Evolutionary conservation across 2,329 filamentous ascomycete species (phyloP), one percentile per base, ranked within the genome.

Genomic region (Arthroderma sp.): DNA sequence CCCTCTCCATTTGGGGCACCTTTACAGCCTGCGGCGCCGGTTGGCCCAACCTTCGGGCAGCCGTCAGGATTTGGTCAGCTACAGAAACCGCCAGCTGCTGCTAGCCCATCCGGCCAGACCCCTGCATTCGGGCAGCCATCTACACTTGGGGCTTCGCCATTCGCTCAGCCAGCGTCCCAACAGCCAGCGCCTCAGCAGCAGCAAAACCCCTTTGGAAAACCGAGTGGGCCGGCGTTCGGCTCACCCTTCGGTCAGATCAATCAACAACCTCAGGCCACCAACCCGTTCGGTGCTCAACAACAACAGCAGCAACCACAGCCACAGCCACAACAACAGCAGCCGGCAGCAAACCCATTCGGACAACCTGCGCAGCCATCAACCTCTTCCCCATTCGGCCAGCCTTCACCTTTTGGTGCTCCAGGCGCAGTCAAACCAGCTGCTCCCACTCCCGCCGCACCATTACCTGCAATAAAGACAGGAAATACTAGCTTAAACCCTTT

Each of bases 21-120:
- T 6, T 22, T 22, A 29, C 41, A 43, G 30, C 46, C 40, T 11
- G 29, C 46, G 27, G 10, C 31, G 9, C 30, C 10, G 5, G 7
- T 55, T 5, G 54, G 59, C 32, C 47, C 51, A 41, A 55, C 60
- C n/a, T 70, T 71, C 52, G 66, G 67, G 11, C 60, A 66, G 45
- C 57, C 60, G 31, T 59, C 66, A 39, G 53, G 56, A 31, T 59
- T 66, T 29, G 60, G 60, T 2, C 62, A 62, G 44, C 53, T 55
- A 51, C 45, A 48, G 32, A 50, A 53, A 32, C 53, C 48, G 32
- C 43, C 38, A 4, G 32, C 41, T 28, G 43, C 44, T 37, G 40
- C 40, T 9, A 37, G 36, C 4, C 15, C 46, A 27, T 45, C 36
- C 30, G 43, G 46, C 3, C 43, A 45, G 8, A 36, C 43, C 5